These are phyloP conservation scores for Cryptosporidium parvum DNA, from an alignment of 169 alveolate species.

Conservation along the genomic window DNA sequence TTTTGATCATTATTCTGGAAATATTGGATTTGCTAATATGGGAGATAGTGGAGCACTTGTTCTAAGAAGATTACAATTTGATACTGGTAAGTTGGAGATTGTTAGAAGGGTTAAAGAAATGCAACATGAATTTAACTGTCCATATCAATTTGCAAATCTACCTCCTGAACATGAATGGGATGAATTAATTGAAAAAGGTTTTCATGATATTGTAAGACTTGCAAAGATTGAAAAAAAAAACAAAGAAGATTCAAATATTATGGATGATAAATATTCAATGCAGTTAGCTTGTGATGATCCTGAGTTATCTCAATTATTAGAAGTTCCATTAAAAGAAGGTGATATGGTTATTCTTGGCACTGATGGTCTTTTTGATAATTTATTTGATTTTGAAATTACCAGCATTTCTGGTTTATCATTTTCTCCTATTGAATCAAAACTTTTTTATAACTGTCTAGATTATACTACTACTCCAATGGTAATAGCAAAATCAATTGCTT, in stretches of 20 bases:
- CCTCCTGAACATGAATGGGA: conserved; percentile 76
- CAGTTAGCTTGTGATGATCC: conserved; percentile 67
- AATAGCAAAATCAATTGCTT: conserved; percentile 65
- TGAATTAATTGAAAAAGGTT: conserved; percentile 52
- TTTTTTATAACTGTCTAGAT: conserved; percentile 15
- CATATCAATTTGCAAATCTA: conserved; percentile 78
- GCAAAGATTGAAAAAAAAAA: conserved; percentile 33
- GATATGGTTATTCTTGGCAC: conserved; percentile 82
- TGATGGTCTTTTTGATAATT: conserved; percentile 84
- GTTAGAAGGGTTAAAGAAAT: conserved; percentile 77
- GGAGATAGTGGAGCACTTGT: conserved; percentile 79
- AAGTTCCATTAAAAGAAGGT: conserved; percentile 76
- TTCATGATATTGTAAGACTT: conserved; percentile 48
- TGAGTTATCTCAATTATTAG: conserved; percentile 44
- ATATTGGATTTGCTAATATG: conserved; percentile 77
- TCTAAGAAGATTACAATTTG: conserved; percentile 74
- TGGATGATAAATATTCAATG: not conserved
- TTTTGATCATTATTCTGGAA: conserved; percentile 40
- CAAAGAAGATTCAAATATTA: not conserved
- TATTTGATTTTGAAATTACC: conserved; percentile 81
- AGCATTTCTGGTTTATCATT: conserved; percentile 63
- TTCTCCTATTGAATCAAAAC: conserved; percentile 63
- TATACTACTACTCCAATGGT: conserved; percentile 64
- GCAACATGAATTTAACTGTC: conserved; percentile 81
- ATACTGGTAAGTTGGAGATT: conserved; percentile 74